Conservation (phyloP, 805 yeast genomes). For the Nadsonia fulvescens region DNA sequence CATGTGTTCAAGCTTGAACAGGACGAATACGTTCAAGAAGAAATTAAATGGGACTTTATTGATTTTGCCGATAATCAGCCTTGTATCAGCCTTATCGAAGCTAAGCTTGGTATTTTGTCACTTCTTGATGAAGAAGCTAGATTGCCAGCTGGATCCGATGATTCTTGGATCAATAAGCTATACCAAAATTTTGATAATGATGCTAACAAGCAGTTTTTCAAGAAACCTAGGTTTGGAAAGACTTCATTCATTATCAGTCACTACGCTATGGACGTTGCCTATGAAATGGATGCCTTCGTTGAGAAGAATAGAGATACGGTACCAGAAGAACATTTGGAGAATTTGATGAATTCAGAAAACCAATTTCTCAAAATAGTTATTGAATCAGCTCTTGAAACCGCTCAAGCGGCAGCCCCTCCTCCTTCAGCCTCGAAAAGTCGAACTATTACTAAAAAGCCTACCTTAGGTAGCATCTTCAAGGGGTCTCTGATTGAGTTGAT, state of each 20-base stretch:
- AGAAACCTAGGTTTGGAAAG: conserved; percentile 88
- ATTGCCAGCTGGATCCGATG: conserved; percentile 83
- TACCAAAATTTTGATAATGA: conserved; percentile 69
- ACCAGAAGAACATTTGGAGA: conserved; percentile 86
- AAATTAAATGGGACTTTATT: conserved; percentile 91
- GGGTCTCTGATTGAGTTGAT: conserved; percentile 80
- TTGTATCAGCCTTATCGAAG: conserved; percentile 82
- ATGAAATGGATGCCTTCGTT: conserved; percentile 85
- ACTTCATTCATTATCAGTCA: conserved; percentile 79
- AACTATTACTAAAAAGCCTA: conserved; percentile 51
- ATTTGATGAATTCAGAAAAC: conserved; percentile 52
- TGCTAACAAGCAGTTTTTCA: conserved; percentile 59
- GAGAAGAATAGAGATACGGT: conserved; percentile 96
- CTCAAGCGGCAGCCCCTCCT: conserved; percentile 29
- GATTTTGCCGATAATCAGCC: conserved; percentile 96
- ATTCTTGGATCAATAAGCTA: conserved; percentile 80
- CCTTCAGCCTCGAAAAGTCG: conserved; percentile 21
- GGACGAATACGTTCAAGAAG: conserved; percentile 81
- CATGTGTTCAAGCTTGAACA: conserved; percentile 95
- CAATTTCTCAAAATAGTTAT: conserved; percentile 47
- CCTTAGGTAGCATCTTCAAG: conserved; percentile 88
- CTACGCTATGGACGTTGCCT: conserved; percentile 85
- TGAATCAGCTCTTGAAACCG: conserved; percentile 33
- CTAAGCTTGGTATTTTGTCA: conserved; percentile 70
- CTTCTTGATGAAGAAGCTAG: conserved; percentile 90